Percentiles rank a stretch among this genome's conserved stretches.
Conservation (phyloP, 169 alveolate genomes). For the Babesia bigemina region DNA sequence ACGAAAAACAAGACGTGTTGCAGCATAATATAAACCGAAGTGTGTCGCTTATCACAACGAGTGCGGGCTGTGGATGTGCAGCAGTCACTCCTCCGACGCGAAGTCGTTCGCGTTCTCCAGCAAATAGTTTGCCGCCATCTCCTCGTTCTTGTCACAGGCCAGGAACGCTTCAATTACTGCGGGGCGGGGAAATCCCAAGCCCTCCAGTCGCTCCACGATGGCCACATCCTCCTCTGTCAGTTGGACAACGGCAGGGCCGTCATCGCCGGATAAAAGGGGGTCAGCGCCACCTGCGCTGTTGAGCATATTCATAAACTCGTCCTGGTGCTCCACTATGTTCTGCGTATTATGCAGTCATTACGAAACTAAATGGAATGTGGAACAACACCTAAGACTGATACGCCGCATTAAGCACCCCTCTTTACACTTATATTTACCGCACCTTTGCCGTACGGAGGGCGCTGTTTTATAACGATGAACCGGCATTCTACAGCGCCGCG, state of each 20-base stretch:
- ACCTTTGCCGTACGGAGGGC: background rate
- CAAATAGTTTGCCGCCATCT: conserved; percentile 88
- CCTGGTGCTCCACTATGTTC: conserved; percentile 83
- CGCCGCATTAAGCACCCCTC: background rate
- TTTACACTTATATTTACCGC: background rate
- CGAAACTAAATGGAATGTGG: background rate
- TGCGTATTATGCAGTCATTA: conserved; percentile 15
- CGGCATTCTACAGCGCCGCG: too few relatives aligned
- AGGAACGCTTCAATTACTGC: conserved; percentile 94
- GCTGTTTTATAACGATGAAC: too few relatives aligned
- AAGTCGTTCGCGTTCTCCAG: conserved; percentile 82
- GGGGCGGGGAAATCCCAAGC: conserved; percentile 90
- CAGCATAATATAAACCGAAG: too few relatives aligned
- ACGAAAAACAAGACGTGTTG: too few relatives aligned
- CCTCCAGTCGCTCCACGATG: conserved; percentile 82
- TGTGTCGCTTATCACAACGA: too few relatives aligned
- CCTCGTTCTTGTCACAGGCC: conserved; percentile 96
- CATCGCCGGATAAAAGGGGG: conserved; percentile 23
- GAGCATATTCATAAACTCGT: conserved; percentile 78
- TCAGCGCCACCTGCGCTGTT: conserved; percentile 57
- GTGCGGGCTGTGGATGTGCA: background rate
- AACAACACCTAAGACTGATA: background rate
- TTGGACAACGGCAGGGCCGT: conserved; percentile 61
- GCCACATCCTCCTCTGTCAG: conserved; percentile 91
- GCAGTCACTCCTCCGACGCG: conserved; percentile 24